Evolutionary conservation across 306 rosid species (phyloP).

Genomic region (Malus fusca): DNA sequence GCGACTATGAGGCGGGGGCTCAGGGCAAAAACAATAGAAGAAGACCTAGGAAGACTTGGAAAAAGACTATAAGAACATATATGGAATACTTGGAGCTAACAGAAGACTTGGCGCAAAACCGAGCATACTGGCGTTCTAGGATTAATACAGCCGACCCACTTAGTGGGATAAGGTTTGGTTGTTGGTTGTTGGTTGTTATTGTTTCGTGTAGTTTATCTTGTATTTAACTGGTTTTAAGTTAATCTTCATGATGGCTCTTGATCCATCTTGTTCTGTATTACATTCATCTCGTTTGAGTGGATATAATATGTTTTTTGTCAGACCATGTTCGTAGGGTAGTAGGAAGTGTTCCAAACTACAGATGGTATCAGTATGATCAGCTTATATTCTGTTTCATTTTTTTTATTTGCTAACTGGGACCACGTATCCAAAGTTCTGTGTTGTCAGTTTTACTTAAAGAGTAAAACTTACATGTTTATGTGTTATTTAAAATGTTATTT

Average conservation of each 20-base stretch:
- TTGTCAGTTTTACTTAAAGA: not conserved
- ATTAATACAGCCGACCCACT: not conserved
- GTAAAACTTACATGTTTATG: not conserved
- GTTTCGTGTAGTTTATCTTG: not conserved
- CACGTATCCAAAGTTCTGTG: not conserved
- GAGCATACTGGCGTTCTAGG: no score
- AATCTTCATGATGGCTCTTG: not conserved
- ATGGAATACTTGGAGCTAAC: no score
- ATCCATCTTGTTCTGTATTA: not conserved
- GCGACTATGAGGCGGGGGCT: no score
- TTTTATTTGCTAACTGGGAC: not conserved
- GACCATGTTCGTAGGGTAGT: not conserved
- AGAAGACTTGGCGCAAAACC: no score
- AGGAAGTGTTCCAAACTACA: not conserved
- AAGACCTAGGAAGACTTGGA: no score
- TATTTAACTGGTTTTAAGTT: not conserved
- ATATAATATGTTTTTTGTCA: not conserved
- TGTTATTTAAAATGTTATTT: not conserved
- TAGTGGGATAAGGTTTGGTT: no score
- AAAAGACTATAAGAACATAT: no score
- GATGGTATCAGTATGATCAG: not conserved
- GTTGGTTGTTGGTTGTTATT: no score
- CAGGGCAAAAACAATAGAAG: no score
- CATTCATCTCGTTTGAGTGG: not conserved
- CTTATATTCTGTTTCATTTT: not conserved